Conservation (phyloP, 202 grass and related monocot species). For the Setaria viridis region DNA sequence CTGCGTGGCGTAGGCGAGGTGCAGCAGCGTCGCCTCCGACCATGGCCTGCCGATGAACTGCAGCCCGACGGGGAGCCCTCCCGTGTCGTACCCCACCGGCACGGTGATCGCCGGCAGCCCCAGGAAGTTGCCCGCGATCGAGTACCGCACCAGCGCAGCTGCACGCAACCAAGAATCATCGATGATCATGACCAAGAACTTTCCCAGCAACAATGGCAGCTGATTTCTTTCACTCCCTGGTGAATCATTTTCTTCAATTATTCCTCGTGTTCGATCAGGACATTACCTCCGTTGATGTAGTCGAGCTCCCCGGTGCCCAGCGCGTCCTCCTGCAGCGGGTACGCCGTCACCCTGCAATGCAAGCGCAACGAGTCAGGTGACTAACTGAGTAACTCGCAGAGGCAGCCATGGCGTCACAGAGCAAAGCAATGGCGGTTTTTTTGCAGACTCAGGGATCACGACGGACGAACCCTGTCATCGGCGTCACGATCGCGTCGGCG, state of each 20-base stretch:
- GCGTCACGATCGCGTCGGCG: constrained; percentile 74
- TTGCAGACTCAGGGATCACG: no score
- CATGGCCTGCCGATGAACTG: constrained; percentile 93
- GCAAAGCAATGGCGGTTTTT: no score
- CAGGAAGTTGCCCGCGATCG: constrained; percentile 86
- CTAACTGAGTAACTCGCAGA: background rate
- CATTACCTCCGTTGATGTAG: constrained; percentile 83
- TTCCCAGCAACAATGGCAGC: no score
- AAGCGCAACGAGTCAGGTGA: background rate
- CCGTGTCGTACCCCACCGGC: constrained; percentile 67
- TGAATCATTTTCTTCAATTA: no score
- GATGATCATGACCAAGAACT: no score
- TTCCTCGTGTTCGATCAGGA: no score
- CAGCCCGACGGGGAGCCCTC: constrained; percentile 76
- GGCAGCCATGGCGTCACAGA: background rate
- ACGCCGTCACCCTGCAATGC: constrained; percentile 66
- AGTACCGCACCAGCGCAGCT: constrained; percentile 84
- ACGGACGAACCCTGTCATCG: constrained; percentile 60
- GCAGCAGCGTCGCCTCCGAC: constrained; percentile 87
- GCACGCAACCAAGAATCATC: background rate
- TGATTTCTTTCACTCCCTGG: no score
- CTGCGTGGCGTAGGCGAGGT: constrained; percentile 81
- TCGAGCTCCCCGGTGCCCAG: constrained; percentile 70
- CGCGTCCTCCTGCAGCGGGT: constrained; percentile 66
- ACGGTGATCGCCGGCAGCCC: constrained; percentile 80